Evolutionary conservation across 1,284 basidiomycete species (phyloP).

Genomic region (Pseudozyma pruni): DNA sequence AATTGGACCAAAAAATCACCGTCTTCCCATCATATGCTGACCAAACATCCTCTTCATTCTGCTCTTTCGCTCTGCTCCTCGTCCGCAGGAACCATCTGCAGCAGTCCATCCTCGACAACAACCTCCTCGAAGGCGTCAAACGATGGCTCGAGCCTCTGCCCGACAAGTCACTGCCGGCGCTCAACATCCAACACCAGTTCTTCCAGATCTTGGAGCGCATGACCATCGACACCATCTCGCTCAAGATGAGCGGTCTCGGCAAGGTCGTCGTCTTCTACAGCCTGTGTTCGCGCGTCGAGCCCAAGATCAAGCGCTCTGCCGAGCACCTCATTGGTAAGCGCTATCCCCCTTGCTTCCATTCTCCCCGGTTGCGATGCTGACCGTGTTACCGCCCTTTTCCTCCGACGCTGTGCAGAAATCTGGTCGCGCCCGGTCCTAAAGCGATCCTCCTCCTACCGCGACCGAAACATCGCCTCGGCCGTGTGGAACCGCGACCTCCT

Average conservation of each 20-base stretch:
- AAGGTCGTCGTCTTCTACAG: constrained; percentile 95
- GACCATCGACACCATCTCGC: constrained; percentile 88
- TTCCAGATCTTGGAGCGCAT: constrained; percentile 81
- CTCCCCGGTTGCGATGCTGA: background rate
- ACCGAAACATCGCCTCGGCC: constrained; percentile 55
- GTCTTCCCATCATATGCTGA: background rate
- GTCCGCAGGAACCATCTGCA: constrained; percentile 78
- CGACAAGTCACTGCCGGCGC: constrained; percentile 88
- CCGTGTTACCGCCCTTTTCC: background rate
- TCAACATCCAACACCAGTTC: constrained; percentile 94
- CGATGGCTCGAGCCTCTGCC: constrained; percentile 94
- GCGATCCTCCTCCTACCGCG: constrained; percentile 62
- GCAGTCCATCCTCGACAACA: constrained; percentile 94
- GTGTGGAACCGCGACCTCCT: constrained; percentile 54
- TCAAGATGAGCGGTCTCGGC: constrained; percentile 93
- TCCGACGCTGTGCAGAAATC: constrained; percentile 44
- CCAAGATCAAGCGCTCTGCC: constrained; percentile 82
- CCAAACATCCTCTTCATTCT: background rate
- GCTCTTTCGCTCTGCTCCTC: background rate
- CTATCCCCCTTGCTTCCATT: background rate
- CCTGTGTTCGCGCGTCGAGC: constrained; percentile 83
- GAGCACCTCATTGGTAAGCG: constrained; percentile 80
- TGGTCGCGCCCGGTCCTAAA: constrained; percentile 67
- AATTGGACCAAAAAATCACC: too few species aligned
- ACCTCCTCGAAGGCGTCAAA: constrained; percentile 87